A percentile compares a stretch with the other conserved stretches of the same genome.
Conservation (phyloP, 1,284 basidiomycete species). For the Xerocomus amazonicus region DNA sequence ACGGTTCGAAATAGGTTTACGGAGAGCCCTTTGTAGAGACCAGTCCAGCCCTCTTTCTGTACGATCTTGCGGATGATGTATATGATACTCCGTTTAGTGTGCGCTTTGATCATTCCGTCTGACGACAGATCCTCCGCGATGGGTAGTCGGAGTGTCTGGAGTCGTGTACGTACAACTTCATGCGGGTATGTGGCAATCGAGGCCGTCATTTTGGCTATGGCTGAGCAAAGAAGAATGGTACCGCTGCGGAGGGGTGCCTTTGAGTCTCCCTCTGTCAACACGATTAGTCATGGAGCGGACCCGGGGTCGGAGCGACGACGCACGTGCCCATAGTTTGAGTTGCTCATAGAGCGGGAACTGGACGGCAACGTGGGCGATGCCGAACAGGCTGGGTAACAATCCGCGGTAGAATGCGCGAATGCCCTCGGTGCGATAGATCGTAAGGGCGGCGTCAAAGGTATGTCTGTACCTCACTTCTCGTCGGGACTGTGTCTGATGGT, state of each 20-base stretch:
- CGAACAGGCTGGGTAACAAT: constrained; percentile 82
- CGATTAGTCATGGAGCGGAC: constrained; percentile 4
- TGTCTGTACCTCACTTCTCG: constrained; percentile 77
- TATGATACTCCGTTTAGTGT: constrained; percentile 59
- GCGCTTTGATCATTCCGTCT: constrained; percentile 53
- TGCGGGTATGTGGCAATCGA: constrained; percentile 94
- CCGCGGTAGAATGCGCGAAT: constrained; percentile 87
- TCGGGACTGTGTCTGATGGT: constrained; percentile 67
- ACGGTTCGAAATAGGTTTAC: constrained; percentile 91
- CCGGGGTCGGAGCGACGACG: constrained; percentile 33
- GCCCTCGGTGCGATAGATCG: constrained; percentile 87
- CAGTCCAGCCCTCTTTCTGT: constrained; percentile 78
- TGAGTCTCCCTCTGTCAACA: constrained; percentile 46
- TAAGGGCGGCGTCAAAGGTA: constrained; percentile 81
- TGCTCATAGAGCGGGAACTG: constrained; percentile 96
- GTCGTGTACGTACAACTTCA: constrained; percentile 88
- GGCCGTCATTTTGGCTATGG: constrained; percentile 89
- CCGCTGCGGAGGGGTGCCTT: constrained; percentile 59
- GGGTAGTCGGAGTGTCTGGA: constrained; percentile 79
- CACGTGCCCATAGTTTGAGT: constrained; percentile 80
- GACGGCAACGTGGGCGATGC: constrained; percentile 89
- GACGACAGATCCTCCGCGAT: constrained; percentile 53
- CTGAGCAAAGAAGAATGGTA: constrained; percentile 83
- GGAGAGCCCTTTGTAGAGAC: constrained; percentile 86
- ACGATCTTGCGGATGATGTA: constrained; percentile 73